Base-by-base conservation (phyloP, 306 rosid genomes). In the Senna tora region DNA sequence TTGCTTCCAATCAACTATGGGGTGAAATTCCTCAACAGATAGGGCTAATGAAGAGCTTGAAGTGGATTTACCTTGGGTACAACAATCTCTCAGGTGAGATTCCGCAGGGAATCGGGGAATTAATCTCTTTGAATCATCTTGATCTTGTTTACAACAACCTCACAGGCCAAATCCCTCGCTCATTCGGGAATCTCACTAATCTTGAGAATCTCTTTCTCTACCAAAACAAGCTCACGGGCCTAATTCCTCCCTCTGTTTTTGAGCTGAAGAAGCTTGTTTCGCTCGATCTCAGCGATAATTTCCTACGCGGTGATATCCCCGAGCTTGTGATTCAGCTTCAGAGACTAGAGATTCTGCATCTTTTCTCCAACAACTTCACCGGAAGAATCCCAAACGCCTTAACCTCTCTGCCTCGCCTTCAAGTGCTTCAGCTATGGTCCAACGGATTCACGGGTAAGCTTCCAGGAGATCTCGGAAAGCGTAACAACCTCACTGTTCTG, bases 401-500 rank as follows among this genome's bases (percentile, higher is more conserved):
- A 55, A 59, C 85, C 50, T 86, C 86, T 16, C 73, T 95, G 55
- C 89, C 93, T 17, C 82, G 81, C 14, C 93, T 95, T 71, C 96
- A 89, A 81, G 83, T 95, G 17, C 99, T 95, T 72, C 99, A 95
- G 77, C 46, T 95, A 0, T 95, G 99, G 99, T 89, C 99, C 12
- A 95, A 95, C 76, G 65, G 72, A n/a, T 80, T 95, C 38, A 69
- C 83, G 0, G 99, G 97, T 42, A 82, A 79, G 76, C 88, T 95
- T 39, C 99, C 99, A 6, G 12, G 53, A 21, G 80, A 82, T 66
- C 90, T 95, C 4, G 99, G 99, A 34, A 82, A 71, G 63, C 79
- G 62, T 17, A 88, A 75, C 84, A 95, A 92, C 64, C 87, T 95
- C 73, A 84, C 97, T 2, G 82, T 88, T n/a, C 58, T 95, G 20